phyloP scores from a whole-genome alignment of 2,329 filamentous ascomycete species.

The Beauveria scarabaeidicola region DNA sequence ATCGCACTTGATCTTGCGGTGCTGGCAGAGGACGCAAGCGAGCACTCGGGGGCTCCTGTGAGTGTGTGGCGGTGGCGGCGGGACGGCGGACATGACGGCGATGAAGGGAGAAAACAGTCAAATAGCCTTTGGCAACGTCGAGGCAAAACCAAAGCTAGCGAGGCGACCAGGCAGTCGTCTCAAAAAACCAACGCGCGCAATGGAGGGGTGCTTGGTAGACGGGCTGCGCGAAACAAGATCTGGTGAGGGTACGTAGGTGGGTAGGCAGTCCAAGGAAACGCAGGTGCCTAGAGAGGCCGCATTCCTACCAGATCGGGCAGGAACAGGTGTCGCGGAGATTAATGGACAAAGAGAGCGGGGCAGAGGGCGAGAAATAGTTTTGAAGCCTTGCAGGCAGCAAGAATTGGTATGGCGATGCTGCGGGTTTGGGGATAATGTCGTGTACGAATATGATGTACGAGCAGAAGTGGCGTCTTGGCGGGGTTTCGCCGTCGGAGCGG shows the following conservation, averaged over 20 bases:
- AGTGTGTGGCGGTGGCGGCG: conserved; percentile 8
- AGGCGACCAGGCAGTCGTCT: background rate
- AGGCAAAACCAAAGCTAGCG: background rate
- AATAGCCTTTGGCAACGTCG: background rate
- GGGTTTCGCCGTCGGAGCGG: conserved; percentile 1
- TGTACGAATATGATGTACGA: background rate
- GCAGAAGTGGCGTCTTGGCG: background rate
- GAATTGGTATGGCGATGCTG: background rate
- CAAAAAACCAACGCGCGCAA: background rate
- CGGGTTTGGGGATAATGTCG: background rate
- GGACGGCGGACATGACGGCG: conserved; percentile 2
- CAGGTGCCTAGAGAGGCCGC: conserved; percentile 1
- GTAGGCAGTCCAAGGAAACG: background rate
- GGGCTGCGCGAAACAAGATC: background rate
- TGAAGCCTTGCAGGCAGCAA: conserved; percentile 10
- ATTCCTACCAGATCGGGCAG: conserved; percentile 7
- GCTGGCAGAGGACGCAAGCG: conserved; percentile 50
- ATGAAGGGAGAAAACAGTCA: background rate
- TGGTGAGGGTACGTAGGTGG: background rate
- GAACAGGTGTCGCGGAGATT: conserved; percentile 4
- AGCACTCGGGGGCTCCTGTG: conserved; percentile 38
- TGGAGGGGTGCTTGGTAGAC: conserved; percentile 5
- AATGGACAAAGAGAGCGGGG: background rate
- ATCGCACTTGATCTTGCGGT: conserved; percentile 56
- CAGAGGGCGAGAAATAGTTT: background rate